These are phyloP conservation scores for Pulicaria dysenterica DNA, from an alignment of 129 eudicot species.

Conservation along the genomic window DNA sequence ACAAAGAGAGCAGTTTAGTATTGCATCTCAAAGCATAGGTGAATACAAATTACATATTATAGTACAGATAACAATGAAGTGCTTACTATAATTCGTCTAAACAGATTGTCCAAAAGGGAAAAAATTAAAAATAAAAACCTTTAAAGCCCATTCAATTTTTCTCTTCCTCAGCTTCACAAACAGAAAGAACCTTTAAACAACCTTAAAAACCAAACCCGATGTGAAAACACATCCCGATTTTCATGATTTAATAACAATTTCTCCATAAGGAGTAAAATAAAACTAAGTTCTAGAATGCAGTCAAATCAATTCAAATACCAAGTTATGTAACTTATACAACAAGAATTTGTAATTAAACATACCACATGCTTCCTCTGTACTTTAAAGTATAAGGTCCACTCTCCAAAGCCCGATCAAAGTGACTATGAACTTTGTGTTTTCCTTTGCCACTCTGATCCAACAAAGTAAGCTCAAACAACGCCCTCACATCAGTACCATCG, in stretches of 20 bases:
- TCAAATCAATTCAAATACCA: neutral
- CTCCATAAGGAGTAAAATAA: neutral
- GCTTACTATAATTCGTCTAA: neutral
- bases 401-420: slow-evolving; percentile 80
- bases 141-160: neutral
- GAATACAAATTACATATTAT: neutral
- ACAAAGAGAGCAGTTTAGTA: neutral
- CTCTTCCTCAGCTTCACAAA: slow-evolving; percentile 8
- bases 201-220: neutral
- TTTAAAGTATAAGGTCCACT: slow-evolving; percentile 82
- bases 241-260: neutral
- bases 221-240: neutral
- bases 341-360: slow-evolving; percentile 18
- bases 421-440: slow-evolving; percentile 82
- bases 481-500: slow-evolving; percentile 81
- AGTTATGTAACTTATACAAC: neutral
- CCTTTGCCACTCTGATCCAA: slow-evolving; percentile 79
- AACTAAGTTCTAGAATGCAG: neutral
- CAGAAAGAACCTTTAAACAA: neutral
- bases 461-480: slow-evolving; percentile 75
- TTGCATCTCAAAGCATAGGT: slow-evolving; percentile 12
- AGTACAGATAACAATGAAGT: neutral
- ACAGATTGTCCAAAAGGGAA: neutral
- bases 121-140: neutral
- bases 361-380: slow-evolving; percentile 96